Conservation (phyloP, 2,329 filamentous ascomycete genomes). For the Whalleya microplaca region DNA sequence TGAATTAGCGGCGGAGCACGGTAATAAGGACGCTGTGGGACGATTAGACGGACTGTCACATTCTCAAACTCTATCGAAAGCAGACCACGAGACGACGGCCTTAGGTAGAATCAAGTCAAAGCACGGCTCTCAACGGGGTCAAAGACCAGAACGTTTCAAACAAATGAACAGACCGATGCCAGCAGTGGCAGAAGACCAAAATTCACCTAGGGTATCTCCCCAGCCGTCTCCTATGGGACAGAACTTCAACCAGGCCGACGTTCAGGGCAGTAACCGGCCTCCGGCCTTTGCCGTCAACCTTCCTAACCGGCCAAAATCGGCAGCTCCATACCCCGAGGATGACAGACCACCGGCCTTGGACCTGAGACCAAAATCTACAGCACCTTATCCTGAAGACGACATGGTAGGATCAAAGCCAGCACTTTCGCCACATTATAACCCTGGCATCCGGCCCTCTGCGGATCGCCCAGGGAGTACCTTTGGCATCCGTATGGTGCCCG, state of each 20-base stretch:
- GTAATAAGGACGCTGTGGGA: constrained; percentile 84
- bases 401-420: constrained; percentile 36
- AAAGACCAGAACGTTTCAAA: constrained; percentile 63
- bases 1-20: constrained; percentile 82
- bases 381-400: constrained; percentile 60
- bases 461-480: constrained; percentile 57
- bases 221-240: constrained; percentile 46
- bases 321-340: constrained; percentile 73
- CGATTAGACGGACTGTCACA: constrained; percentile 84
- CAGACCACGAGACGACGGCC: constrained; percentile 91
- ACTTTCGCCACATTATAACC: constrained; percentile 47
- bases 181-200: constrained; percentile 49
- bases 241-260: constrained; percentile 46
- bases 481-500: constrained; percentile 54
- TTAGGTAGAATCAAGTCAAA: constrained; percentile 85
- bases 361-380: constrained; percentile 50
- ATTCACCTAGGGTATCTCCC: constrained; percentile 43
- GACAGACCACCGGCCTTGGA: constrained; percentile 59
- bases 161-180: constrained; percentile 51
- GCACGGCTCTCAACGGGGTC: constrained; percentile 69
- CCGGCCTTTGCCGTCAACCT: constrained; percentile 58
- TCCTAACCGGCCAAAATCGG: constrained; percentile 55
- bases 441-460: constrained; percentile 53
- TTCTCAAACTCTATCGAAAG: constrained; percentile 82
- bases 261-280: constrained; percentile 43